Base-by-base conservation (phyloP, 2,329 filamentous ascomycete genomes). In the Dissoconium aciculare region DNA sequence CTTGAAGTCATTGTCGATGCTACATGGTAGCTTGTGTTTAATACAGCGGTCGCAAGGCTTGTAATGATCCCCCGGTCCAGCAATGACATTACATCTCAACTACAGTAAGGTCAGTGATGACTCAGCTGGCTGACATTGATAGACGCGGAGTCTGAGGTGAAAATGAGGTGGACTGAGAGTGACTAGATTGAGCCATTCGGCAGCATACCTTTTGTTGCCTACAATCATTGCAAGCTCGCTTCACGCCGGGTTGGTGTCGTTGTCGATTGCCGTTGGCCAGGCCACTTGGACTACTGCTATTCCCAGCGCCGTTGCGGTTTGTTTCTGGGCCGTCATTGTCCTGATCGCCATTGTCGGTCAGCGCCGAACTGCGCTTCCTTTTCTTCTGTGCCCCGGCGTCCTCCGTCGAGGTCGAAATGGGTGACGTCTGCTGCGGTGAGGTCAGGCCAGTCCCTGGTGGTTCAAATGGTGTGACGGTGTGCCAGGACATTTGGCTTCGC, bases 1-100 rank as follows among this genome's bases (percentile, higher is more conserved):
- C 65, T 84, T 85, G 59, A 87, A 87, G 55, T 84, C 83, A 47
- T 78, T 80, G 55, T 87, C 79, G 55, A 89, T 87, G 55, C 82
- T 81, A 64, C 81, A 89, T 38, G 76, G 71, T 38, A 87, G 73
- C 56, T 78, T 80, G 49, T 85, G 69, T 46, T 82, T 79, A 51
- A 71, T 71, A 59, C 81, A 89, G 34, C 81, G 69, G 32, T 74
- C 74, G 60, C 81, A 89, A 46, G 71, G 72, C 46, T 73, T 69
- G 54, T 84, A 85, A 11, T 46, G 41, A 21, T 49, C 47, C 32
- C 47, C 45, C 4, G 79, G 79, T 15, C 82, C 78, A 57, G 84
- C 78, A 44, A 80, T 64, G 44, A 87, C 80, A 62, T 87, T 79
- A 66, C 81, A 89, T 50, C 79, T 77, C 39, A 87, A 63, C 79